Conservation (phyloP, 495 filamentous ascomycete genomes). For the Neurospora africana region DNA sequence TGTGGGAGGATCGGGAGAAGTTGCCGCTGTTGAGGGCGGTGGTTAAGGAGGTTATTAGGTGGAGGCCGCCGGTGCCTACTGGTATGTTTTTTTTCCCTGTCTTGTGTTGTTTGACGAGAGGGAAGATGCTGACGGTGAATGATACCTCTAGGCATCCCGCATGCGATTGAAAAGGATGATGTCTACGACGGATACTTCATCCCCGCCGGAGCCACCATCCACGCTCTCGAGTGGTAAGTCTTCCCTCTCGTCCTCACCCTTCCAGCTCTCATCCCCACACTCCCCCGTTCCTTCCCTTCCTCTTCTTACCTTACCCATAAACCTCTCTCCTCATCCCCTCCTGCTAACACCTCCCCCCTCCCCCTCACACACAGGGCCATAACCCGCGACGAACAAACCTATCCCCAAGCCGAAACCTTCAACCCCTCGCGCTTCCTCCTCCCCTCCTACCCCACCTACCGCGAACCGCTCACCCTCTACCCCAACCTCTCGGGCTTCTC, state of each 20-base stretch:
- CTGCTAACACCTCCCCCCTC: conserved; percentile 20
- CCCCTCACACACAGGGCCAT: conserved; percentile 41
- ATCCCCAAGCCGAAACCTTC: conserved; percentile 53
- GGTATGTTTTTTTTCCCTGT: conserved; percentile 16
- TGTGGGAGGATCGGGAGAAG: conserved; percentile 35
- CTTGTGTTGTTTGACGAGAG: neutral
- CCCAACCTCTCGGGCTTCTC: conserved; percentile 46
- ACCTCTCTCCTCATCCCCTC: neutral
- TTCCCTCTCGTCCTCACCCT: neutral
- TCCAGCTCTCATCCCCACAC: neutral
- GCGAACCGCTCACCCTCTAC: conserved; percentile 40
- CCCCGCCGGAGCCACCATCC: conserved; percentile 44
- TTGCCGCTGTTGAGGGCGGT: conserved; percentile 43
- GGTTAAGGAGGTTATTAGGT: conserved; percentile 52
- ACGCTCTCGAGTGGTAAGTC: conserved; percentile 43
- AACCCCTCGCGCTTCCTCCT: conserved; percentile 42
- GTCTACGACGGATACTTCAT: conserved; percentile 48
- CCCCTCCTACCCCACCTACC: conserved; percentile 42
- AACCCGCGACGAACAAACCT: conserved; percentile 46
- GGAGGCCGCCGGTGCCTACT: conserved; percentile 46
- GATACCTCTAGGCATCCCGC: conserved; percentile 34
- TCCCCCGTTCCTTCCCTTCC: neutral
- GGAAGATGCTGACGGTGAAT: neutral
- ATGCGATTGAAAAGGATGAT: conserved; percentile 42
- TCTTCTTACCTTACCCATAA: neutral